A percentile compares a stretch with the other conserved stretches of the same genome.
These are phyloP conservation scores for Chimonanthus praecox DNA, from an alignment of 164 flowering plant genomes.

Conservation along the genomic window DNA sequence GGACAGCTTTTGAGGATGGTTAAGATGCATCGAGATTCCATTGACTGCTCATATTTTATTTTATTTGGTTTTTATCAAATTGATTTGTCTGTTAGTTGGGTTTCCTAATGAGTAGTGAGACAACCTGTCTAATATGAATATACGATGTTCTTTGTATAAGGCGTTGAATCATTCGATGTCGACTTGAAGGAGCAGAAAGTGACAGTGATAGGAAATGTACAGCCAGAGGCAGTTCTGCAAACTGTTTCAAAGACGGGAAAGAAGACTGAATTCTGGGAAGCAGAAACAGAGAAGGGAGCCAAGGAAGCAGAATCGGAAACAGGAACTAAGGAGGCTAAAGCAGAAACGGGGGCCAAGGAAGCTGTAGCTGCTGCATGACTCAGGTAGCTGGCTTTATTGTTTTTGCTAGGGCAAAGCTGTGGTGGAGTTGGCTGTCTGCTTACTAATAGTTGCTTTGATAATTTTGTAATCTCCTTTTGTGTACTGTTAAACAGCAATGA, in stretches of 20 bases:
- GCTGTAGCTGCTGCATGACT: conserved; percentile 7
- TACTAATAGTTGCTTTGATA: not conserved
- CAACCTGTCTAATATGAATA: not conserved
- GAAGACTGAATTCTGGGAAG: conserved; percentile 83
- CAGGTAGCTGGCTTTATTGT: not conserved
- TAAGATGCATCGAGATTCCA: not conserved
- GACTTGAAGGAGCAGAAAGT: conserved; percentile 82
- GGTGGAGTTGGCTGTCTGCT: not conserved
- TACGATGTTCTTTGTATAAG: conserved; percentile 23
- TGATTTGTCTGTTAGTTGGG: not conserved
- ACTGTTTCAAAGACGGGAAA: conserved; percentile 91
- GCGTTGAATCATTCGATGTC: conserved; percentile 76
- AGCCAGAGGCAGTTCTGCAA: conserved; percentile 78
- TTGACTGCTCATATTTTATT: not conserved
- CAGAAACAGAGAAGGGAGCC: conserved; percentile 23
- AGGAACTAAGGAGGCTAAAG: conserved; percentile 9
- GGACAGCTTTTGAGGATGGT: not conserved
- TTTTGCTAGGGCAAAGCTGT: not conserved
- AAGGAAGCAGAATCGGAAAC: conserved; percentile 14
- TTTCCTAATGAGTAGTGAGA: too few species aligned
- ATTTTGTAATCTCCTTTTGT: not conserved
- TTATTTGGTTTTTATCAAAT: too few species aligned
- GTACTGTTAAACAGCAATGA: not conserved
- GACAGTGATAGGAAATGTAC: conserved; percentile 76
- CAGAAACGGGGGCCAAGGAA: conserved; percentile 1